A percentile compares a stretch with the other conserved stretches of the same genome.
phyloP scores from a whole-genome alignment of 441 rosid genomes.

The Gossypium lobatum region DNA sequence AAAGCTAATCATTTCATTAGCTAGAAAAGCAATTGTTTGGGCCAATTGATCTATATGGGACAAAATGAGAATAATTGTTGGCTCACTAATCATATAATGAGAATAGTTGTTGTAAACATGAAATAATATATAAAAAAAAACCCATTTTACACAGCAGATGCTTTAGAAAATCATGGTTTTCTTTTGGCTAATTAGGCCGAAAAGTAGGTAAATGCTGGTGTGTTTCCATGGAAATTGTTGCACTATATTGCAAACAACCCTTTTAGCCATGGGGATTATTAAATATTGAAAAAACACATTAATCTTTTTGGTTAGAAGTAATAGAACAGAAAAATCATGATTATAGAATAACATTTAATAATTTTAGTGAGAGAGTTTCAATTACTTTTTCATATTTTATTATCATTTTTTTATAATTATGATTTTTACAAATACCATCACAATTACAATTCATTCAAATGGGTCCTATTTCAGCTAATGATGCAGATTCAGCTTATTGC shows the following conservation, averaged over 20 bases:
- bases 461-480: no score
- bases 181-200: background rate
- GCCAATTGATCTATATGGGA: background rate
- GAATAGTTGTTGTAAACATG: background rate
- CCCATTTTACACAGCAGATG: background rate
- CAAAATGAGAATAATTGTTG: background rate
- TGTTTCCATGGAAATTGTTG: background rate
- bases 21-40: background rate
- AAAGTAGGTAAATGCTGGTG: constrained; percentile 11
- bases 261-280: background rate
- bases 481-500: no score
- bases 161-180: background rate
- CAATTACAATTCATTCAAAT: no score
- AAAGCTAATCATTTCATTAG: background rate
- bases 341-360: no score
- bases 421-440: no score
- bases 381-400: no score
- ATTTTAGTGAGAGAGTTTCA: no score
- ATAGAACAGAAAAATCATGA: no score
- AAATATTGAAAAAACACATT: no score
- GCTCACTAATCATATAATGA: background rate
- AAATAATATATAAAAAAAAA: background rate
- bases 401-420: no score
- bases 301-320: no score
- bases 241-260: background rate